Percentiles rank a stretch among this genome's conserved stretches.
phyloP scores from a whole-genome alignment of 805 yeast species.

The Starmerella floris region DNA sequence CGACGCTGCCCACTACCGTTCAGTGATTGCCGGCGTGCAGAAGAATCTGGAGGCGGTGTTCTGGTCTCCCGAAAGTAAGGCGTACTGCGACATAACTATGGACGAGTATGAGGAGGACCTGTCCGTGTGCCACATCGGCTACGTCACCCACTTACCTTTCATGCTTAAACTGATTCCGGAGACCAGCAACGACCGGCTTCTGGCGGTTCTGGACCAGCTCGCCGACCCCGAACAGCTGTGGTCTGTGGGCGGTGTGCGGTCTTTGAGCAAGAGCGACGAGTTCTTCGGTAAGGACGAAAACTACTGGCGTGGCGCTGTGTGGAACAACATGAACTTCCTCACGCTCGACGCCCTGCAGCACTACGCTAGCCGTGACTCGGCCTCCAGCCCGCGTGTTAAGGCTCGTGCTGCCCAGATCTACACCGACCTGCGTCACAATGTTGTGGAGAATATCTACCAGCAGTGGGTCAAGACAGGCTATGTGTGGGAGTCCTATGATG shows the following conservation, averaged over 20 bases:
- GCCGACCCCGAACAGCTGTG: constrained; percentile 63
- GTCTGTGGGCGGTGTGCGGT: constrained; percentile 66
- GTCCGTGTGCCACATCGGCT: constrained; percentile 79
- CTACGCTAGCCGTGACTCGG: constrained; percentile 34
- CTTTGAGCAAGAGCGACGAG: constrained; percentile 55
- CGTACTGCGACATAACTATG: constrained; percentile 75
- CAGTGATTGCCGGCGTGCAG: constrained; percentile 43
- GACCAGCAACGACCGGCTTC: constrained; percentile 35
- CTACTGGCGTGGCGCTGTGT: constrained; percentile 91
- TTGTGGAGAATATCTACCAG: constrained; percentile 54
- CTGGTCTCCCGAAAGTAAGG: constrained; percentile 55
- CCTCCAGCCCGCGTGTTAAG: constrained; percentile 22
- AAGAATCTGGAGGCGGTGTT: constrained; percentile 59
- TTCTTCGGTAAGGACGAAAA: constrained; percentile 68
- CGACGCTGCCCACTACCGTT: constrained; percentile 43
- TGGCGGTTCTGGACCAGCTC: constrained; percentile 42
- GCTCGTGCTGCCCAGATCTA: constrained; percentile 40
- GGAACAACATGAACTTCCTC: constrained; percentile 85
- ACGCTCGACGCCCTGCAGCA: constrained; percentile 53
- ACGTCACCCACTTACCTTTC: constrained; percentile 77
- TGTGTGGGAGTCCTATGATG: constrained; percentile 86
- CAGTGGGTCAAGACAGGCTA: constrained; percentile 66
- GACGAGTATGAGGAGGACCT: constrained; percentile 54
- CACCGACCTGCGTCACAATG: constrained; percentile 43
- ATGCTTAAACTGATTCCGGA: constrained; percentile 48